These are phyloP conservation scores for Eucalyptus urophylla DNA, from an alignment of 345 rosid species.

Conservation along the genomic window DNA sequence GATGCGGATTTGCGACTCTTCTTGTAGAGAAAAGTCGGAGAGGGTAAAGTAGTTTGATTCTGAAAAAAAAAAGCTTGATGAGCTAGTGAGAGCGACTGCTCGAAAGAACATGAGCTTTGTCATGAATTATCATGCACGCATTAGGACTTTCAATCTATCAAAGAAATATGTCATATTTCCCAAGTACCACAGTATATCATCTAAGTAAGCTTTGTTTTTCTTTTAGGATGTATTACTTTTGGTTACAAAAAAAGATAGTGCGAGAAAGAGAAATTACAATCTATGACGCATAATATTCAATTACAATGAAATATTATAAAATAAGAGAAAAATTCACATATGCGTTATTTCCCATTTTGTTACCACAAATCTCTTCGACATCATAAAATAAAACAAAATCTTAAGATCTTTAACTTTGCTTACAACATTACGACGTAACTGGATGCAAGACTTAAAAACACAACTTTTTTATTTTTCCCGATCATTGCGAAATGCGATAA, in stretches of 20 bases:
- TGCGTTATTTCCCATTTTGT: background rate
- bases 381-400: background rate
- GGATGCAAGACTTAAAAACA: background rate
- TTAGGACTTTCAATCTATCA: background rate
- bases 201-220: background rate
- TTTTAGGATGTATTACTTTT: background rate
- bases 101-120: background rate
- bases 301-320: too few species aligned
- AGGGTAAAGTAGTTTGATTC: background rate
- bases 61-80: background rate
- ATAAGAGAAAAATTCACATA: background rate
- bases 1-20: background rate
- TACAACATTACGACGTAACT: too few species aligned
- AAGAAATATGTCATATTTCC: background rate
- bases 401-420: background rate
- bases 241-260: background rate
- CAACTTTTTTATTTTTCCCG: background rate
- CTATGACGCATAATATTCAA: background rate
- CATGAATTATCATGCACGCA: background rate
- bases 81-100: background rate
- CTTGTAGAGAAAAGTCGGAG: background rate
- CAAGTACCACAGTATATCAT: background rate
- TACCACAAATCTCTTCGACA: background rate
- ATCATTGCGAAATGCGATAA: background rate
- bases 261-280: background rate